phyloP scores from a whole-genome alignment of 2,329 filamentous ascomycete species.

The Neopestalotiopsis sp. region DNA sequence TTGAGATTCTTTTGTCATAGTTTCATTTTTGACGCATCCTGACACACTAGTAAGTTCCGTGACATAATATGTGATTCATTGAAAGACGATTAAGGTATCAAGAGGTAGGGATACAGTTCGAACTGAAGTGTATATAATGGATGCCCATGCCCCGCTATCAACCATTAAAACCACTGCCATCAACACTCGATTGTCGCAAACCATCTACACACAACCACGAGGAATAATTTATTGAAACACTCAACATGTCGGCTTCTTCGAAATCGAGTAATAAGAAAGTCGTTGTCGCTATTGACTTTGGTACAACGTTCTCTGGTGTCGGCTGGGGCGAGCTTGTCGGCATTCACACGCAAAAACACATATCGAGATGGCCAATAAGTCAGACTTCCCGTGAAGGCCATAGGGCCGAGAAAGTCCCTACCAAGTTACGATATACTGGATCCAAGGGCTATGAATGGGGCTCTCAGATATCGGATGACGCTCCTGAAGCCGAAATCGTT shows the following conservation, averaged over 20 bases:
- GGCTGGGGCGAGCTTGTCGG: constrained; percentile 51
- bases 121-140: no score
- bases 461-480: constrained; percentile 49
- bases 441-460: constrained; percentile 52
- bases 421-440: constrained; percentile 48
- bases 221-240: background rate
- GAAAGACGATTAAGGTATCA: no score
- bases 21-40: no score
- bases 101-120: no score
- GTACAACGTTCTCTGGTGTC: constrained; percentile 61
- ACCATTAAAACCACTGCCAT: no score
- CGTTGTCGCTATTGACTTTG: constrained; percentile 60
- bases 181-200: no score
- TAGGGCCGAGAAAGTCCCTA: constrained; percentile 53
- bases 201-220: background rate
- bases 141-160: no score
- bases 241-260: constrained; percentile 10
- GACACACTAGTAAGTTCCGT: no score
- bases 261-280: constrained; percentile 37
- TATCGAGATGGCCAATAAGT: constrained; percentile 51
- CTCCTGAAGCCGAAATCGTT: constrained; percentile 42
- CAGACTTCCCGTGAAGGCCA: constrained; percentile 40
- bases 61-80: no score
- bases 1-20: no score
- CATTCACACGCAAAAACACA: constrained; percentile 42